Conservation (phyloP, 2,329 filamentous ascomycete genomes). For the Aspergillus clavatus region DNA sequence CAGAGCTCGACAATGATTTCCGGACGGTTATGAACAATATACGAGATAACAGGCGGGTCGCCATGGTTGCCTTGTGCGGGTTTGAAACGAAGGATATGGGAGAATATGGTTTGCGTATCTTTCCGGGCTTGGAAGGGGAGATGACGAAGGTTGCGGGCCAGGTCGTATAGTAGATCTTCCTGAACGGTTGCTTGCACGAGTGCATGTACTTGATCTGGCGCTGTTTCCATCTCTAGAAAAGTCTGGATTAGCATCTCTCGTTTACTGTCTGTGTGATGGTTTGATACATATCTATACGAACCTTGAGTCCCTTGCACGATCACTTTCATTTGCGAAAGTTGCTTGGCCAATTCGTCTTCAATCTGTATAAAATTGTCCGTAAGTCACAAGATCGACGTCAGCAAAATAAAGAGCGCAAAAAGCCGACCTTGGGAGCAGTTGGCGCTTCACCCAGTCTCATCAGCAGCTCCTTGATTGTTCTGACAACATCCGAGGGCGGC, state of each 20-base stretch:
- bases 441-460: conserved; percentile 56
- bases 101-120: conserved; percentile 93
- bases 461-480: conserved; percentile 60
- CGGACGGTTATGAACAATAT: conserved; percentile 79
- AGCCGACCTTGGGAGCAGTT: conserved; percentile 51
- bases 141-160: conserved; percentile 75
- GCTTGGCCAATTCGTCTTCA: conserved; percentile 78
- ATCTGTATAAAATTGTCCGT: conserved; percentile 49
- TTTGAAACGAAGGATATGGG: conserved; percentile 87
- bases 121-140: conserved; percentile 95
- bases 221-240: conserved; percentile 70
- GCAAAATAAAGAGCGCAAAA: background rate
- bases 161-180: conserved; percentile 80
- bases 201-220: conserved; percentile 80
- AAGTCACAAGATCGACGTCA: conserved; percentile 4
- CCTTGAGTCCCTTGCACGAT: conserved; percentile 90
- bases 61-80: conserved; percentile 61
- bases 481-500: conserved; percentile 57
- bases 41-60: conserved; percentile 80
- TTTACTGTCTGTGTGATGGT: background rate
- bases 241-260: conserved; percentile 11
- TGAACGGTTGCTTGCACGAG: conserved; percentile 80
- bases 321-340: conserved; percentile 85
- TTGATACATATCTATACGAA: conserved; percentile 34
- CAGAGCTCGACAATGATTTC: conserved; percentile 86